A percentile compares a stretch with the other conserved stretches of the same genome.
Conservation (phyloP, 164 flowering plant species). For the Tinospora cordifolia region DNA sequence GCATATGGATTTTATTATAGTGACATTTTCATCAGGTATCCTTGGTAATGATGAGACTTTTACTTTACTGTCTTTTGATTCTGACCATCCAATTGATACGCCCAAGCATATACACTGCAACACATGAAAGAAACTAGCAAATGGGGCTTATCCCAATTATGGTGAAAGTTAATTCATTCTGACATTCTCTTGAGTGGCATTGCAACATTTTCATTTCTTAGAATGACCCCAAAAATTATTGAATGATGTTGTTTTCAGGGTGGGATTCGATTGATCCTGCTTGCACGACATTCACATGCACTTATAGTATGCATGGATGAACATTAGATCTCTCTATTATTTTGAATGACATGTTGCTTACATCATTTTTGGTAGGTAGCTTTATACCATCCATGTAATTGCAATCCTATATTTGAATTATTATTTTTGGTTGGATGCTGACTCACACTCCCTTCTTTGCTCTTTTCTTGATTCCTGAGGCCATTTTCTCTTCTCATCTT, state of each 20-base stretch:
- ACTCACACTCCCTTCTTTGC: slow-evolving; percentile 45
- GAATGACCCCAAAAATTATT: background rate
- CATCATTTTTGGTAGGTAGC: slow-evolving; percentile 24
- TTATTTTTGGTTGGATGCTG: slow-evolving; percentile 41
- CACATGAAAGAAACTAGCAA: background rate
- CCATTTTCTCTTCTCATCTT: slow-evolving; percentile 39
- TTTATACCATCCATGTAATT: slow-evolving; percentile 14
- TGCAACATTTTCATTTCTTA: background rate
- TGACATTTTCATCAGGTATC: background rate
- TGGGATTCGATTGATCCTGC: background rate
- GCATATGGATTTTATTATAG: background rate
- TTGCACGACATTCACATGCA: background rate
- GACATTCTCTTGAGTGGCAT: background rate
- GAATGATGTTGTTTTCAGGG: too few relatives aligned
- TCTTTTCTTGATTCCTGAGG: slow-evolving; percentile 45
- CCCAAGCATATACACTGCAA: too few relatives aligned
- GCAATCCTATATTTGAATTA: slow-evolving; percentile 20
- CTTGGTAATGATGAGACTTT: background rate
- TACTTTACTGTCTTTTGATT: background rate
- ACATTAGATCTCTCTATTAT: background rate
- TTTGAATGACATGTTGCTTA: slow-evolving; percentile 7
- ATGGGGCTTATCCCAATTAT: background rate
- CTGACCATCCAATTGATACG: background rate
- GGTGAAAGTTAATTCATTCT: background rate
- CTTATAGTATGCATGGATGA: background rate